These are phyloP conservation scores for Phylloporus scabripes DNA, from an alignment of 768 basidiomycete genomes.

Conservation along the genomic window DNA sequence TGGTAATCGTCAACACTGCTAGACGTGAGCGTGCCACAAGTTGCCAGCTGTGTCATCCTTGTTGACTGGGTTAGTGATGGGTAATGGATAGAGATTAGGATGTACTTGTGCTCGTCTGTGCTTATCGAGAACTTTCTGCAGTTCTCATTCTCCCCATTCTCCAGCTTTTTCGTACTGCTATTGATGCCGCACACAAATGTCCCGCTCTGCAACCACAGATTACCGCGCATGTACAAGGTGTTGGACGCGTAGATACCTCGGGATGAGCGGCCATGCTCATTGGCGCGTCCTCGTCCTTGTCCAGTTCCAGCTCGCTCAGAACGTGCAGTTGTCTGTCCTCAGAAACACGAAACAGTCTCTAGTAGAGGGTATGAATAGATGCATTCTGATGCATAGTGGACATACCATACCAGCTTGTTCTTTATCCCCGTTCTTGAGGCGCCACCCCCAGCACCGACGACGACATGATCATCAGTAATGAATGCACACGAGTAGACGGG, in stretches of 20 bases:
- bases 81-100: constrained; percentile 3
- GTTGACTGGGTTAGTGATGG: constrained; percentile 8
- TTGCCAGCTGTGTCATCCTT: constrained; percentile 30
- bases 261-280: constrained; percentile 83
- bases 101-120: constrained; percentile 52
- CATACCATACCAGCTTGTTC: constrained; percentile 87
- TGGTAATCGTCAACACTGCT: constrained; percentile 76
- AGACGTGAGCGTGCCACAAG: constrained; percentile 56
- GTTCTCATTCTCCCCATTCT: constrained; percentile 73
- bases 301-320: constrained; percentile 68
- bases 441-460: constrained; percentile 90
- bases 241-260: constrained; percentile 38
- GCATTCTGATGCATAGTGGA: not conserved
- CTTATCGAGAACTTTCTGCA: constrained; percentile 63
- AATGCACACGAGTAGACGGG: constrained; percentile 89
- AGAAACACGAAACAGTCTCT: constrained; percentile 68
- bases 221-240: not conserved
- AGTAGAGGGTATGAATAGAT: constrained; percentile 7
- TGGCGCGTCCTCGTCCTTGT: constrained; percentile 85
- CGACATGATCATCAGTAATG: constrained; percentile 59
- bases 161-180: constrained; percentile 56
- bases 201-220: constrained; percentile 33
- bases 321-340: constrained; percentile 48
- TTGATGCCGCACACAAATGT: constrained; percentile 84
- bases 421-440: constrained; percentile 83